These are phyloP conservation scores for Malus hybrid DNA, from an alignment of 331 rosid genomes.

Conservation along the genomic window DNA sequence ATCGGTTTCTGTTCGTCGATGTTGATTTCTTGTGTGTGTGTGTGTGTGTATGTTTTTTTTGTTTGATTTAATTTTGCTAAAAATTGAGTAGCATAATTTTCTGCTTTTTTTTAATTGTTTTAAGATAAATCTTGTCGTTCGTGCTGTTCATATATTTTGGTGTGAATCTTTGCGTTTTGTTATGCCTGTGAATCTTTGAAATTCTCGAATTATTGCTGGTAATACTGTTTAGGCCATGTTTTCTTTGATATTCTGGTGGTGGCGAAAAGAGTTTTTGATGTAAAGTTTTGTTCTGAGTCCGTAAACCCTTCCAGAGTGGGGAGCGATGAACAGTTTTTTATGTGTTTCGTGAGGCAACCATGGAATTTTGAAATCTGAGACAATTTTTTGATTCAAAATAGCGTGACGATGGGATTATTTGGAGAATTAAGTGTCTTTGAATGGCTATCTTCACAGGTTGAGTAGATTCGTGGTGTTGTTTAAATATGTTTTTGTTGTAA, in stretches of 20 bases:
- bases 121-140: not conserved
- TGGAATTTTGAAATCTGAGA: not conserved
- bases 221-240: not conserved
- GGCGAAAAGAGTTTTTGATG: not conserved
- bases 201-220: not conserved
- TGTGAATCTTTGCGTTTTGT: not conserved
- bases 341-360: not conserved
- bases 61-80: not conserved
- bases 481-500: not conserved
- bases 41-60: no score
- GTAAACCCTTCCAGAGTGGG: not conserved
- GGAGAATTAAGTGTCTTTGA: not conserved
- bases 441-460: not conserved
- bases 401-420: not conserved
- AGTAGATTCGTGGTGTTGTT: not conserved
- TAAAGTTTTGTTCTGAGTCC: not conserved
- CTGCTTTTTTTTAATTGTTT: not conserved
- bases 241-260: no score
- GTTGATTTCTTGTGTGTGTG: not conserved
- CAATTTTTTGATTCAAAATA: not conserved
- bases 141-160: not conserved
- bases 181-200: not conserved
- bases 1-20: not conserved
- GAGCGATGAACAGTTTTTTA: not conserved
- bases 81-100: not conserved